Evolutionary conservation across 192 early-diverging fungal genomes (phyloP).

Genomic region (Backusella tuberculispora): DNA sequence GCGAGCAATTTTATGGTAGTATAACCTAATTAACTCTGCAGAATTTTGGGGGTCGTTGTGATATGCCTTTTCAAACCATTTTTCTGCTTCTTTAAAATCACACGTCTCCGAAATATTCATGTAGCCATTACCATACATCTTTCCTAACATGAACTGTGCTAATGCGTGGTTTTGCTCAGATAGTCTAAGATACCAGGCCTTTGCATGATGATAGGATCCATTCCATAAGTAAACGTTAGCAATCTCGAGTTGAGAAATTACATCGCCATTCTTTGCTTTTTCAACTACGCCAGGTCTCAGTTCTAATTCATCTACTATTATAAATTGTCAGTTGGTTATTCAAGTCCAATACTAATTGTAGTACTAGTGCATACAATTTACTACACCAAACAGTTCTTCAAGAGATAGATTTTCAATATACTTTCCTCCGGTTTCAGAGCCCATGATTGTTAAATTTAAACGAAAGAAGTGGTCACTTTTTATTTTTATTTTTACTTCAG

Average conservation of each 20-base stretch:
- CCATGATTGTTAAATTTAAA: too few species aligned
- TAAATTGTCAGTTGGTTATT: background rate
- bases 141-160: background rate
- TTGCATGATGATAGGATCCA: background rate
- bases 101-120: too few species aligned
- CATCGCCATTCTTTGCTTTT: background rate
- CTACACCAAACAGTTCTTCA: background rate
- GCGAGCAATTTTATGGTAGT: background rate
- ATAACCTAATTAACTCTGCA: background rate
- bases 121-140: too few species aligned
- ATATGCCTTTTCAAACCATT: background rate
- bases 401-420: background rate
- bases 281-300: background rate
- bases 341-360: background rate
- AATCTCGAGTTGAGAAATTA: background rate
- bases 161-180: background rate
- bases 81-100: background rate
- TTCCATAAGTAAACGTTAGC: background rate
- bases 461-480: too few species aligned
- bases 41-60: background rate
- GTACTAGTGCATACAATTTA: background rate
- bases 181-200: background rate
- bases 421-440: background rate
- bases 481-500: too few species aligned
- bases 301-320: background rate